phyloP scores from a whole-genome alignment of 805 yeast genomes.

The Schizosaccharomyces japonicus region DNA sequence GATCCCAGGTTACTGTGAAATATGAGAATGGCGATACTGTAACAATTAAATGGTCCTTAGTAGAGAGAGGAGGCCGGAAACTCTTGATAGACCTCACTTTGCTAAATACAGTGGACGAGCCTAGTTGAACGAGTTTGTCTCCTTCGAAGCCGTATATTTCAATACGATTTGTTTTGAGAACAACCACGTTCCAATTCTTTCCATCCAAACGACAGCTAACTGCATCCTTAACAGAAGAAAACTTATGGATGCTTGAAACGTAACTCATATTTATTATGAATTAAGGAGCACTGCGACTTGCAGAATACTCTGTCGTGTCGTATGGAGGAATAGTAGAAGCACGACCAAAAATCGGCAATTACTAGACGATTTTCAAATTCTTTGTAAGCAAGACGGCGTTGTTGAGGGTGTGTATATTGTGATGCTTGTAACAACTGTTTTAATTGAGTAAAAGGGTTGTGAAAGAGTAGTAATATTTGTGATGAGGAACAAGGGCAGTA shows the following conservation, averaged over 20 bases:
- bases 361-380: no score
- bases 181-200: background rate
- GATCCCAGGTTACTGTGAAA: conserved; percentile 2
- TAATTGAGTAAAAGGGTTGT: no score
- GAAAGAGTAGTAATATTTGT: no score
- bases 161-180: background rate
- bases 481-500: no score
- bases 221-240: conserved; percentile 10
- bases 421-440: no score
- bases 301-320: no score
- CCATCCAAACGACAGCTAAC: background rate
- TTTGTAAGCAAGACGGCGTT: no score
- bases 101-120: background rate
- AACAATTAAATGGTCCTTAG: conserved; percentile 2
- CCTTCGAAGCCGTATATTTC: background rate
- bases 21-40: background rate
- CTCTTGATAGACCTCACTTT: background rate
- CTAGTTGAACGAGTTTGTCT: background rate
- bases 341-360: no score
- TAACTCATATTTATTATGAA: conserved; percentile 8
- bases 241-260: conserved; percentile 9
- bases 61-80: conserved; percentile 1
- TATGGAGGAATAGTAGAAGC: no score
- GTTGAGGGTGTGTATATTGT: no score
- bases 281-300: no score